Conservation (phyloP, 148 eudicot species). For the Fagopyrum tataricum region DNA sequence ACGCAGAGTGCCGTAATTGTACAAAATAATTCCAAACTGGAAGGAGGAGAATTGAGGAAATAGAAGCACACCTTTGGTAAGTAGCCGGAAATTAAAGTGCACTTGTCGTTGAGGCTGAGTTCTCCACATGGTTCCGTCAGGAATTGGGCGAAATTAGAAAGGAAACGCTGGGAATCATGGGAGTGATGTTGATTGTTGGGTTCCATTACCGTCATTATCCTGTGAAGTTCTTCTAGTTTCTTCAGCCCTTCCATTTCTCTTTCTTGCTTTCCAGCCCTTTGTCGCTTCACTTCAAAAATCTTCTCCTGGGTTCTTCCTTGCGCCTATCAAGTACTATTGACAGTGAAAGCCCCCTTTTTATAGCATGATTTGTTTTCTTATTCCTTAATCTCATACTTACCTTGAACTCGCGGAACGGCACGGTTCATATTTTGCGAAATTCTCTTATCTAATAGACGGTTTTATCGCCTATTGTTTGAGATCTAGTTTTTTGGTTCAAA, state of each 20-base stretch:
- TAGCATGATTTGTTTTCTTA: too few species aligned
- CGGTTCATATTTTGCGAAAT: too few species aligned
- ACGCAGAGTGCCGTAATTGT: background rate
- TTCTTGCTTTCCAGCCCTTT: background rate
- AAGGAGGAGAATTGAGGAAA: background rate
- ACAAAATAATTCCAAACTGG: constrained; percentile 7
- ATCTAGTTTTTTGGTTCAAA: too few species aligned
- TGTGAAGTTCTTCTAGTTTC: constrained; percentile 58
- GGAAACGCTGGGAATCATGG: constrained; percentile 55
- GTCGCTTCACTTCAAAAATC: background rate
- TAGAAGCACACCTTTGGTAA: constrained; percentile 46
- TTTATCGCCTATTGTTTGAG: too few species aligned
- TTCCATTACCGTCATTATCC: constrained; percentile 28
- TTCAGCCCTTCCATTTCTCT: constrained; percentile 52
- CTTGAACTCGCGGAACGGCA: too few species aligned
- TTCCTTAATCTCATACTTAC: too few species aligned
- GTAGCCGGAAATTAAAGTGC: constrained; percentile 51
- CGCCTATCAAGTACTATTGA: too few species aligned
- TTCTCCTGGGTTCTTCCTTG: background rate
- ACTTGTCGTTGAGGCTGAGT: constrained; percentile 50
- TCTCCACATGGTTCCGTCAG: constrained; percentile 60
- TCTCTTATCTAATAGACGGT: too few species aligned
- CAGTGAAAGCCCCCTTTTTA: too few species aligned
- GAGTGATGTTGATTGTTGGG: constrained; percentile 17
- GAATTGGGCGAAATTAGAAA: constrained; percentile 50